Conservation (phyloP, 192 early-diverging fungal genomes). For the Mortierella alpina region DNA sequence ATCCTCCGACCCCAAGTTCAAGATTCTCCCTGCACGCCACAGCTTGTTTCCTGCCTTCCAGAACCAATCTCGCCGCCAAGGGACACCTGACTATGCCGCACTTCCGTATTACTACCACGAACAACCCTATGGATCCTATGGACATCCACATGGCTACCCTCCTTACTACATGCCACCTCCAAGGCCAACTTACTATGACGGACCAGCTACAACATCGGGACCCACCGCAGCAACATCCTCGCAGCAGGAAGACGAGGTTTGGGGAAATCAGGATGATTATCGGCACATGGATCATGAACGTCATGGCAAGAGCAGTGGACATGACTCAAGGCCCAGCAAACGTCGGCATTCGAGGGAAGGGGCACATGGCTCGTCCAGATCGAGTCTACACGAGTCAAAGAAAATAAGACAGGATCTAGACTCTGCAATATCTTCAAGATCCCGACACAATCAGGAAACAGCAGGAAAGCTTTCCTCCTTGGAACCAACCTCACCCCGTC, state of each 20-base stretch:
- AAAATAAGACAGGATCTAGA: slow-evolving; percentile 29
- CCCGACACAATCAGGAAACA: not conserved
- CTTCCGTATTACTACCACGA: slow-evolving; percentile 22
- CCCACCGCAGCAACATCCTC: not conserved
- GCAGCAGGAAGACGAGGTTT: no score
- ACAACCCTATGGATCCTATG: slow-evolving; percentile 1
- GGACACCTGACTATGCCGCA: slow-evolving; percentile 5
- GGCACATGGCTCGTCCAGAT: not conserved
- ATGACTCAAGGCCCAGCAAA: slow-evolving; percentile 30
- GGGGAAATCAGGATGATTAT: not conserved
- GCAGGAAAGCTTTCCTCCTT: not conserved
- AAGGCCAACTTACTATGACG: not conserved
- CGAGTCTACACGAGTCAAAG: not conserved
- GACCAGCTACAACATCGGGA: not conserved
- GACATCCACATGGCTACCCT: not conserved
- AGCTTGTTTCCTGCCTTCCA: slow-evolving; percentile 41
- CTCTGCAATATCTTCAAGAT: slow-evolving; percentile 1
- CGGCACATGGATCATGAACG: slow-evolving; percentile 23
- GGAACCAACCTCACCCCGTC: slow-evolving; percentile 17
- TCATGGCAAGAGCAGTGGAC: slow-evolving; percentile 7
- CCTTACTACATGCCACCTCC: not conserved
- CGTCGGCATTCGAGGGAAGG: slow-evolving; percentile 30
- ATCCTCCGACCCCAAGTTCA: slow-evolving; percentile 25
- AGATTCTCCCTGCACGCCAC: slow-evolving; percentile 38
- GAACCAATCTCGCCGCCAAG: not conserved